phyloP scores from a whole-genome alignment of 768 basidiomycete genomes.

The Naganishia friedmannii region DNA sequence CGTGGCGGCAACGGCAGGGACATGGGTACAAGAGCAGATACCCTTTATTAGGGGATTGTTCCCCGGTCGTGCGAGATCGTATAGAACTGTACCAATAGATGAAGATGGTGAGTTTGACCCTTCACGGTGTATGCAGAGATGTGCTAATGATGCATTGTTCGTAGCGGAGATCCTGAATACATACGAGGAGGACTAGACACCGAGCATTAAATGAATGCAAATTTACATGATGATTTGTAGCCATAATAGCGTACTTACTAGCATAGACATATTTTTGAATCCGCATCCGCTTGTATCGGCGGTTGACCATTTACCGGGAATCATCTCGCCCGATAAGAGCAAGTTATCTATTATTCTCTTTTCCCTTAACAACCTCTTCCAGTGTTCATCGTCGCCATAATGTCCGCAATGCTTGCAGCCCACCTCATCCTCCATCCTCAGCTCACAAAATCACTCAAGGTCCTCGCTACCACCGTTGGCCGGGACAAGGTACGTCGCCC shows the following conservation, averaged over 20 bases:
- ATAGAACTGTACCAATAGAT: slow-evolving; percentile 49
- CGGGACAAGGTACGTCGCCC: slow-evolving; percentile 72
- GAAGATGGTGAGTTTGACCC: slow-evolving; percentile 39
- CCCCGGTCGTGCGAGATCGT: slow-evolving; percentile 34
- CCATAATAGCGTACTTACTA: not conserved
- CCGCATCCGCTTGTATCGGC: not conserved
- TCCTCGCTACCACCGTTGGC: slow-evolving; percentile 75
- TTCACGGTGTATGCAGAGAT: too few species aligned
- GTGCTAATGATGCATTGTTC: too few species aligned
- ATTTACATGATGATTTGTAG: not conserved
- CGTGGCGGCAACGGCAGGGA: slow-evolving; percentile 57
- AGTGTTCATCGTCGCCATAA: slow-evolving; percentile 19
- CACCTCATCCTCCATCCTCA: slow-evolving; percentile 80
- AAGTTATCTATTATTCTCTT: not conserved
- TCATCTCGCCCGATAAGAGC: not conserved
- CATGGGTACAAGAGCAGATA: slow-evolving; percentile 43
- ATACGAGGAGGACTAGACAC: slow-evolving; percentile 41
- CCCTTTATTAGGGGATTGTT: slow-evolving; percentile 49
- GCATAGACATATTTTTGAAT: not conserved
- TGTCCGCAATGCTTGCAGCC: slow-evolving; percentile 47
- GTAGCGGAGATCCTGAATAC: slow-evolving; percentile 36
- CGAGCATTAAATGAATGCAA: not conserved
- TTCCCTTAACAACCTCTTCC: not conserved
- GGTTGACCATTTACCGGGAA: not conserved
- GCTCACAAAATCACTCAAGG: slow-evolving; percentile 70